phyloP scores from a whole-genome alignment of 768 basidiomycete species.

The Punctularia strigosozonata region DNA sequence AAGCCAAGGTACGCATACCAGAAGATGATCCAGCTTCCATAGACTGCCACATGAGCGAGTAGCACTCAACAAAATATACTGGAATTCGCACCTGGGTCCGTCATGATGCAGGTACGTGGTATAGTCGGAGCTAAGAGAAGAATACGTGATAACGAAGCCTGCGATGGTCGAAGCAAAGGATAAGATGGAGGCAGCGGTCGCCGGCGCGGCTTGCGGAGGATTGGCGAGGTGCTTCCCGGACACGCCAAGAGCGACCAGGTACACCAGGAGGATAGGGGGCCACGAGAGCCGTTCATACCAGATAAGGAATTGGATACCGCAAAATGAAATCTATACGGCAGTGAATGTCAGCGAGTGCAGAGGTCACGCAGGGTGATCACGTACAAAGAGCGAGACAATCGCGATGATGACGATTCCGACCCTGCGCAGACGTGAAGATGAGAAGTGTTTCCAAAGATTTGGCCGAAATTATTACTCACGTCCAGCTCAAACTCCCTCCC shows the following conservation, averaged over 20 bases:
- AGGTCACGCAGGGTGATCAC: conserved; percentile 10
- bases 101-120: conserved; percentile 54
- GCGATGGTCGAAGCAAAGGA: conserved; percentile 61
- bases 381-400: conserved; percentile 48
- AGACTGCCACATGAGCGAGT: neutral
- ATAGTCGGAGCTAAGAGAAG: conserved; percentile 58
- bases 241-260: conserved; percentile 59
- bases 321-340: conserved; percentile 42
- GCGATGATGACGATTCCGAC: conserved; percentile 78
- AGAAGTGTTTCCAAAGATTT: neutral
- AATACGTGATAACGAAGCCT: conserved; percentile 60
- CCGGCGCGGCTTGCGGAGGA: conserved; percentile 35
- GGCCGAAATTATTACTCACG: conserved; percentile 18
- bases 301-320: conserved; percentile 51
- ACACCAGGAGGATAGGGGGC: conserved; percentile 70
- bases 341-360: neutral
- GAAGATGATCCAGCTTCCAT: conserved; percentile 45
- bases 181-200: conserved; percentile 41
- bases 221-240: conserved; percentile 57
- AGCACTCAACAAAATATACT: no score
- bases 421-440: conserved; percentile 19
- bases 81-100: conserved; percentile 37
- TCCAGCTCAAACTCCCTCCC: conserved; percentile 36
- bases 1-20: conserved; percentile 56
- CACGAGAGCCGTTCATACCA: conserved; percentile 65